Evolutionary conservation across 768 basidiomycete genomes (phyloP), one percentile per base, ranked within the genome.

Genomic region (Mycena galopus): DNA sequence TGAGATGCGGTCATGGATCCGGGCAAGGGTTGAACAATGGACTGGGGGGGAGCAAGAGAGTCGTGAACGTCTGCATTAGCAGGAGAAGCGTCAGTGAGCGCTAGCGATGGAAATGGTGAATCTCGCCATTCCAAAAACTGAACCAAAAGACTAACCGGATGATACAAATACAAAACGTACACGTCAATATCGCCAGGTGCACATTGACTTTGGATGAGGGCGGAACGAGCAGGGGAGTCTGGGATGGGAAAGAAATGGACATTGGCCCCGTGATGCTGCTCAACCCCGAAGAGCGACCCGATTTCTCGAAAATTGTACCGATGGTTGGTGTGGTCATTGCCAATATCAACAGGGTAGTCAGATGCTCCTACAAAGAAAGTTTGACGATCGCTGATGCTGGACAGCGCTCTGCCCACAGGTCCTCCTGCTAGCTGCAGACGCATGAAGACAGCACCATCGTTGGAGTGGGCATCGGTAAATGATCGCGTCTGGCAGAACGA

Each of bases 111-210:
- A 12, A 35, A 12, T 35, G 35, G 35, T 42, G 39, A 8, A 17
- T 42, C 39, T 16, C 17, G 16, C 4, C 10, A 16, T 42, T 42
- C 17, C 9, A 17, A 16, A 42, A 21, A 3, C 2, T 33, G 14
- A 27, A 17, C 2, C 30, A 17, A 32, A 10, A 7, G 25, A 66
- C 51, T 27, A 2, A 53, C 65, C 53, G 39, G 16, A 57, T 66
- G 65, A 56, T 66, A 66, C 11, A 66, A 14, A n/a, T 66, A 66
- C 4, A 66, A 23, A 16, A 66, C 65, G 30, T 39, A 66, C 1
- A 66, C 65, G 1, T n/a, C 25, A 4, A 37, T 66, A 10, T 27
- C n/a, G 10, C 39, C 50, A 5, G 19, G 17, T 10, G 4, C 25
- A 10, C 25, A 19, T 32, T 66, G 65, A n/a, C 17, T 16, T 1